These are phyloP conservation scores for Hebeloma cylindrosporum DNA, from an alignment of 768 basidiomycete species.

Conservation along the genomic window DNA sequence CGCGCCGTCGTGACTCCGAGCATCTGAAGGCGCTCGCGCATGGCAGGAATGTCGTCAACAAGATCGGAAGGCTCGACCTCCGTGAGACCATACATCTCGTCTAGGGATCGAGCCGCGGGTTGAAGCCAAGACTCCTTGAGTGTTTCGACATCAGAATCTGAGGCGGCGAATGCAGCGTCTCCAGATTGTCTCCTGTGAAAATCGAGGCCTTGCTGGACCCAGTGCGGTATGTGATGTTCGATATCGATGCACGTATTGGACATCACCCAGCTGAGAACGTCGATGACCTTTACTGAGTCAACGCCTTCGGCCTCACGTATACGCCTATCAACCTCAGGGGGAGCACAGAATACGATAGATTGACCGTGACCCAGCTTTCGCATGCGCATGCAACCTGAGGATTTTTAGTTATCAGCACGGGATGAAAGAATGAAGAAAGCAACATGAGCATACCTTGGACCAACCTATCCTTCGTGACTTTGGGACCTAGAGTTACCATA, in stretches of 20 bases:
- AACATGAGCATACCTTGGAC: conserved; percentile 44
- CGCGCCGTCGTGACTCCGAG: conserved; percentile 28
- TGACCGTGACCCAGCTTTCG: conserved; percentile 47
- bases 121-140: conserved; percentile 36
- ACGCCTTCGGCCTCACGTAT: conserved; percentile 32
- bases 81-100: conserved; percentile 31
- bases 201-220: conserved; percentile 41
- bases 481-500: conserved; percentile 50
- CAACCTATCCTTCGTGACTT: conserved; percentile 51
- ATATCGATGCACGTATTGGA: conserved; percentile 44
- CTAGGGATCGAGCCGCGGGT: conserved; percentile 36
- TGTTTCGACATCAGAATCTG: conserved; percentile 3
- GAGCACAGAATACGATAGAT: conserved; percentile 48
- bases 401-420: neutral
- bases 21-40: conserved; percentile 22
- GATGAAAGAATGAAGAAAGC: neutral
- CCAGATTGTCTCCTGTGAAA: conserved; percentile 27
- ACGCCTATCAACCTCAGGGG: conserved; percentile 36
- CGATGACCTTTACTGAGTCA: conserved; percentile 18
- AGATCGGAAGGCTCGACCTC: neutral
- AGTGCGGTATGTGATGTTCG: conserved; percentile 37
- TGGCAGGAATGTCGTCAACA: conserved; percentile 10
- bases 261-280: conserved; percentile 47
- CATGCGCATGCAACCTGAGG: conserved; percentile 54
- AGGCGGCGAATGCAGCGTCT: conserved; percentile 9